Evolutionary conservation across 208 protist species (phyloP).

Genomic region (Herpetomonas tarakana): DNA sequence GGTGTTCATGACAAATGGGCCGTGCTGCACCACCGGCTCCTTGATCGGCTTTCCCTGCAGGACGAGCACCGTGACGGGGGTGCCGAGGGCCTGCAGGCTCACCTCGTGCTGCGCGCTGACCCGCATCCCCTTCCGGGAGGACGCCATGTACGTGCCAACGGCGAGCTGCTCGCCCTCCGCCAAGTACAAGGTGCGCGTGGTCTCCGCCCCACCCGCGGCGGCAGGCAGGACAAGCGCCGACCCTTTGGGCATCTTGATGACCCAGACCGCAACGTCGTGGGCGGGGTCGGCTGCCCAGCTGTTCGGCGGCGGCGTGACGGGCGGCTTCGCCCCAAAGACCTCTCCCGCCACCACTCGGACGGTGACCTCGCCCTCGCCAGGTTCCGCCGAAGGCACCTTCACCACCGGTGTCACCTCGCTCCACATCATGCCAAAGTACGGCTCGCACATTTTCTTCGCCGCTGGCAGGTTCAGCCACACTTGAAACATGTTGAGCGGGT

Average conservation of each 20-base stretch:
- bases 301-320: conserved; percentile 47
- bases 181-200: conserved; percentile 44
- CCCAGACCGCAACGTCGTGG: conserved; percentile 47
- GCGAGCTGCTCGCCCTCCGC: conserved; percentile 22
- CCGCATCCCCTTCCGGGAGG: conserved; percentile 20
- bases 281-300: conserved; percentile 39
- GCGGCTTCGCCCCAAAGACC: conserved; percentile 37
- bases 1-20: conserved; percentile 96
- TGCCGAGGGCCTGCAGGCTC: conserved; percentile 16
- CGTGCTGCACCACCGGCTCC: conserved; percentile 89
- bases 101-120: conserved; percentile 22
- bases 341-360: conserved; percentile 26
- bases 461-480: conserved; percentile 91
- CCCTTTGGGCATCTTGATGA: conserved; percentile 28
- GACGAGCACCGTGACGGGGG: conserved; percentile 36
- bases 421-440: conserved; percentile 70
- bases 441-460: conserved; percentile 70
- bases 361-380: neutral
- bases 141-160: conserved; percentile 13
- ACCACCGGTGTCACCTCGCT: conserved; percentile 30
- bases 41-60: conserved; percentile 63
- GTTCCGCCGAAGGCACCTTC: conserved; percentile 13
- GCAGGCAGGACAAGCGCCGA: conserved; percentile 25
- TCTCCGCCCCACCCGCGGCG: conserved; percentile 13
- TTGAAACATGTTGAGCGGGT: conserved; percentile 54